Base-by-base conservation (phyloP, 2,329 filamentous ascomycete species). In the Chalaropsis ovoidea region DNA sequence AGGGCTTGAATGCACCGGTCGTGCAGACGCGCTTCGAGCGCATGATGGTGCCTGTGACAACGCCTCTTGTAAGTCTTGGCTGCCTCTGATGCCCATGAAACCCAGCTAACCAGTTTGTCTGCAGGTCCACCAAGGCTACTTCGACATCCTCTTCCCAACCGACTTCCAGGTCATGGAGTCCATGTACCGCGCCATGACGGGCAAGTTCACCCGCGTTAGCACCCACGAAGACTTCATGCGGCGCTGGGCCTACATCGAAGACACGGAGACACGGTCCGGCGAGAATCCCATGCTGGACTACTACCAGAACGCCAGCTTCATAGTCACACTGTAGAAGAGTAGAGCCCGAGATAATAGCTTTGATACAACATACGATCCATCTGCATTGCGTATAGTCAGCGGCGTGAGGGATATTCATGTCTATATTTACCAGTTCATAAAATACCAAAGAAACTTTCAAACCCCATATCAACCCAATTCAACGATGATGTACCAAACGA, bases 71-170 rank as follows among this genome's bases (percentile, higher is more conserved):
- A 79, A 76, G 87, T 77, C 15, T 58, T 62, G 8, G 22, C 27
- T 62, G 24, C 19, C 10, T 56, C 1, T 58, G 8, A 2, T 7
- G 24, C 27, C 31, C 17, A 7, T 58, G 27, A 13, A 52, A 52
- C 15, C 27, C 17, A 31, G 19, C 24, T 17, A 22, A 24, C 13
- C 13, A 43, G 11, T 10, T 43, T 54, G 22, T 22, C 10, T 43
- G 49, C 69, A 95, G 90, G 90, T 96, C 61, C 92, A 97, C 74
- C 95, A 99, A 78, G 95, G 94, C 58, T 97, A 96, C 76, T 99
- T 99, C 73, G 95, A 99, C 74, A 96, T 99, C 71, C 86, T 99
- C 73, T 99, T 99, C 77, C 94, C 94, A 0, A 99, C 94, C 11
- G 88, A 99, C 76, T 99, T 99, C 74, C 81, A 83, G 69, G 87